A percentile compares a stretch with the other conserved stretches of the same genome.
These are phyloP conservation scores for Penicillium sclerotiorum DNA, from an alignment of 2,329 filamentous ascomycete genomes.

Conservation along the genomic window DNA sequence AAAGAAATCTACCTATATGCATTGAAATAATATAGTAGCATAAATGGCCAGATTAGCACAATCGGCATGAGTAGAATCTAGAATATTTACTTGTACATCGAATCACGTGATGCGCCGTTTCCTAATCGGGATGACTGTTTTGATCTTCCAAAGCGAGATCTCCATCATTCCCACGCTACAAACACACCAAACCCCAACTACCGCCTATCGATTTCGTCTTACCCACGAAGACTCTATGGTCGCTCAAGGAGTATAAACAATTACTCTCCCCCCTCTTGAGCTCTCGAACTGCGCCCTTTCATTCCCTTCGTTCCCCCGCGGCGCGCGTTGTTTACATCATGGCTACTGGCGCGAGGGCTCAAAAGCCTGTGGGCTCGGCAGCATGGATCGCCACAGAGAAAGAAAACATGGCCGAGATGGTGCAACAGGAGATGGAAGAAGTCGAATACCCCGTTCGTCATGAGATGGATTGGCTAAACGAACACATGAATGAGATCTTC, in stretches of 20 bases:
- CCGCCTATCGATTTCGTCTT: not conserved
- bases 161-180: conserved; percentile 21
- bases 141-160: conserved; percentile 17
- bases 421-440: conserved; percentile 84
- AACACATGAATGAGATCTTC: conserved; percentile 96
- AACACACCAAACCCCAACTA: conserved; percentile 5
- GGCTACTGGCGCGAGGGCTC: conserved; percentile 42
- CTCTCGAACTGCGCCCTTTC: too few species aligned
- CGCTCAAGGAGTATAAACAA: too few species aligned
- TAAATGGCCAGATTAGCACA: too few species aligned
- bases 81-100: not conserved
- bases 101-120: conserved; percentile 27
- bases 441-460: conserved; percentile 90
- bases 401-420: conserved; percentile 72
- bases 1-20: too few species aligned
- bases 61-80: too few species aligned
- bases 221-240: conserved; percentile 3
- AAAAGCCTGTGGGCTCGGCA: conserved; percentile 71
- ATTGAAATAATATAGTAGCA: too few species aligned
- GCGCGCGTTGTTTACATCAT: conserved; percentile 45
- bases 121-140: conserved; percentile 28
- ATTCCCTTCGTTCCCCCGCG: conserved; percentile 21
- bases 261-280: too few species aligned
- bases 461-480: conserved; percentile 97
- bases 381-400: conserved; percentile 87